Conservation (phyloP, 2,329 filamentous ascomycete genomes). For the Neonectria ditissima region DNA sequence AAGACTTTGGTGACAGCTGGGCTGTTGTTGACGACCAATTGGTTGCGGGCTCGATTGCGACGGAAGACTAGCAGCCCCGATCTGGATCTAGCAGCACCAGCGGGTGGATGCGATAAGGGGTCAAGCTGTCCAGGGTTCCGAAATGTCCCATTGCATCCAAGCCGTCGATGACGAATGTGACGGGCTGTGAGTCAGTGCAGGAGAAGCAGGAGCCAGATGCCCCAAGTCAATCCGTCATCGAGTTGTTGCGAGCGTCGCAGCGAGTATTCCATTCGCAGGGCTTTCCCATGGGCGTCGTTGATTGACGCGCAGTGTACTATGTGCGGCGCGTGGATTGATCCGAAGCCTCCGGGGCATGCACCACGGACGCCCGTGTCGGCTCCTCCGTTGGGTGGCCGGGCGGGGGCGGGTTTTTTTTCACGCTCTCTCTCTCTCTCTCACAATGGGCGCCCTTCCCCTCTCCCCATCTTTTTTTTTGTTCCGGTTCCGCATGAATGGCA, state of each 20-base stretch:
- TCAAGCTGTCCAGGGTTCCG: conserved; percentile 32
- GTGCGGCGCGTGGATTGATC: background rate
- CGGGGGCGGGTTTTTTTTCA: conserved; percentile 19
- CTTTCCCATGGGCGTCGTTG: background rate
- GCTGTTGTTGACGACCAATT: conserved; percentile 38
- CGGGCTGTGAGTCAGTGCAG: background rate
- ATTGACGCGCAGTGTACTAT: too few species aligned
- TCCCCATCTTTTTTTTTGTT: conserved; percentile 2
- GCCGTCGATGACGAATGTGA: conserved; percentile 19
- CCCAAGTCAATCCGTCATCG: conserved; percentile 2
- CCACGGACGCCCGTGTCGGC: conserved; percentile 5
- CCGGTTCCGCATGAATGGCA: background rate
- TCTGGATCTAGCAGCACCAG: conserved; percentile 43
- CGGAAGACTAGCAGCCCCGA: conserved; percentile 40
- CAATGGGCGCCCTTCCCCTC: too few species aligned
- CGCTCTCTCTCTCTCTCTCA: too few species aligned
- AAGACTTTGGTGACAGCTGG: conserved; percentile 39
- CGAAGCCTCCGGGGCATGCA: conserved; percentile 4
- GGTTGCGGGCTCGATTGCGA: conserved; percentile 41
- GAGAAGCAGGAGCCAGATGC: background rate
- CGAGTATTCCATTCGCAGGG: background rate
- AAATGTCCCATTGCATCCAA: conserved; percentile 27
- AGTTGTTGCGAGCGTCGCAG: background rate
- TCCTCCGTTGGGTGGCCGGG: conserved; percentile 6
- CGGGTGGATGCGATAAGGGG: conserved; percentile 45